Base-by-base conservation (phyloP, 2,329 filamentous ascomycete species). In the Westerdykella sp. region DNA sequence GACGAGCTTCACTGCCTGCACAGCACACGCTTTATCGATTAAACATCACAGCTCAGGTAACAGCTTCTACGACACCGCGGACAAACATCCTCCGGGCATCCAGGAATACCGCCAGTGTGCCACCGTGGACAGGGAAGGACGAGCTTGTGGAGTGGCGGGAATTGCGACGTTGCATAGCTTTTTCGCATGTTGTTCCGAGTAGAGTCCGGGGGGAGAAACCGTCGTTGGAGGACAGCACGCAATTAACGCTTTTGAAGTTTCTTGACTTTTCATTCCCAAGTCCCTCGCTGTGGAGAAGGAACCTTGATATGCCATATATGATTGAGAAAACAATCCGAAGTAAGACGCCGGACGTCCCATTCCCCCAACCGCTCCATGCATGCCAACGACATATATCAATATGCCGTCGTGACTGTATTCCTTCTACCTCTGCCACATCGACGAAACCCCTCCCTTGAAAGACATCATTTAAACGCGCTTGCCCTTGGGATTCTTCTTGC, bases 401-500 rank as follows among this genome's bases (percentile, higher is more conserved):
- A 35, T 35, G 32, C 7, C 13, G 16, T 35, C 16, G 32, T 10
- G 25, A 10, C 25, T 28, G 9, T 28, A 28, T 35, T 35, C 32
- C n/a, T 34, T 35, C 32, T 35, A 11, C 25, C 32, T 13, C 32
- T 11, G 32, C 10, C 32, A 35, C 32, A 35, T 9, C 32, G n/a
- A 15, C n/a, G 6, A 14, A 14, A 35, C n/a, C 32, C 32, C 7
- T 14, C 16, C 7, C n/a, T 28, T 7, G 9, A 35, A 14, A 35
- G 32, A 35, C 7, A 18, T 16, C 48, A 42, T 52, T 59, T 64
- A 66, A 55, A 54, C 54, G 51, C 66, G 70, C 70, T 74, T 75
- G 67, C 73, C 73, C 69, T 73, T 74, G 55, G 68, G 69, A 66
- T 89, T 80, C 73, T 81, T 80, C 72, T 79, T 79, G 55, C 76